A percentile compares a stretch with the other conserved stretches of the same genome.
Conservation (phyloP, 78 protist species). For the Tieghemostelium lacteum region DNA sequence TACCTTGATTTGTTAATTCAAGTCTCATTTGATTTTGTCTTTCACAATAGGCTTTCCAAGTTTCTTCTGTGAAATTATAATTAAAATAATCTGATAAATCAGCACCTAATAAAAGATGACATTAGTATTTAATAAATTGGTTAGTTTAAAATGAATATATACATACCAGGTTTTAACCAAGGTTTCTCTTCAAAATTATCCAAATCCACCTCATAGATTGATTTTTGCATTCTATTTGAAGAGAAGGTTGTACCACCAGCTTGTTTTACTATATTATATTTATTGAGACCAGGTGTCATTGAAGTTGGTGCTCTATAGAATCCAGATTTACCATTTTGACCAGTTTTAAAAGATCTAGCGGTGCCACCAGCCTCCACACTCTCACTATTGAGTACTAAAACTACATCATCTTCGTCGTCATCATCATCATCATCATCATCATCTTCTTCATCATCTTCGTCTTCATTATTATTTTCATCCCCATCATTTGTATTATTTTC, state of each 20-base stretch:
- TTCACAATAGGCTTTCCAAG: conserved; percentile 89
- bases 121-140: too few relatives aligned
- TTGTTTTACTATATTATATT: conserved; percentile 14
- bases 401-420: conserved; percentile 69
- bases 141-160: not conserved
- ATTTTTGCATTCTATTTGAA: conserved; percentile 42
- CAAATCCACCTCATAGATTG: conserved; percentile 62
- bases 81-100: conserved; percentile 93
- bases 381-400: conserved; percentile 47
- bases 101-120: conserved; percentile 59
- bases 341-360: not conserved
- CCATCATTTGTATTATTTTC: not conserved
- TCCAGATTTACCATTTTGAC: not conserved
- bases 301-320: conserved; percentile 5
- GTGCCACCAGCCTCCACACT: conserved; percentile 42
- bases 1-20: conserved; percentile 58
- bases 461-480: conserved; percentile 1
- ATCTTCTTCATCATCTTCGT: conserved; percentile 41
- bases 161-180: conserved; percentile 87
- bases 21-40: conserved; percentile 73
- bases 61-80: conserved; percentile 92
- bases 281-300: conserved; percentile 30
- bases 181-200: conserved; percentile 85
- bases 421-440: conserved; percentile 72
- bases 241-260: not conserved